These are phyloP conservation scores for Pichia insulana DNA, from an alignment of 805 yeast species.

Conservation along the genomic window DNA sequence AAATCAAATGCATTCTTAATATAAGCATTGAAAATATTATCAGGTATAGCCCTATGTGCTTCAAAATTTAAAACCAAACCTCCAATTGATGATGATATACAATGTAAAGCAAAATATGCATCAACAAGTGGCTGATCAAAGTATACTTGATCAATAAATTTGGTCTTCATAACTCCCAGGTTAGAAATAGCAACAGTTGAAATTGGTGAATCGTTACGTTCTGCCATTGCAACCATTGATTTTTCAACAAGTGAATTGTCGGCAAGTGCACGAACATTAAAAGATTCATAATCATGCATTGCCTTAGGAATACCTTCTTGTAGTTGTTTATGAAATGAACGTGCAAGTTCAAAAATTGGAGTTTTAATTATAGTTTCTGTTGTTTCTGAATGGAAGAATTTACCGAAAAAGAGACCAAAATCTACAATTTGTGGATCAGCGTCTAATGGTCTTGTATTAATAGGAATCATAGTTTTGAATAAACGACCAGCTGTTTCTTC, in stretches of 20 bases:
- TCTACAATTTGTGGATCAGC: neutral
- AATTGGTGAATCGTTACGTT: slow-evolving; percentile 4
- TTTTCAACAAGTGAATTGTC: neutral
- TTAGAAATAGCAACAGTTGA: slow-evolving; percentile 10
- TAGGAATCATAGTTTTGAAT: slow-evolving; percentile 8
- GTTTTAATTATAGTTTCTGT: neutral
- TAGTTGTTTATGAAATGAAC: slow-evolving; percentile 4
- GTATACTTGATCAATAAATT: neutral
- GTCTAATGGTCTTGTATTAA: slow-evolving; percentile 6
- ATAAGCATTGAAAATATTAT: slow-evolving; percentile 1
- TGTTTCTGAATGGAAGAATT: slow-evolving; percentile 1
- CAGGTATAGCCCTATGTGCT: slow-evolving; percentile 7
- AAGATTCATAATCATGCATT: slow-evolving; percentile 2
- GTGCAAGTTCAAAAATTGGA: neutral
- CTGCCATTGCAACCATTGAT: slow-evolving; percentile 1
- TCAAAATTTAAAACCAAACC: slow-evolving; percentile 7
- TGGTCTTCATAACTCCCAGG: slow-evolving; percentile 3
- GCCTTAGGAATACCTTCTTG: neutral
- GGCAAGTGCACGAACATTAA: neutral
- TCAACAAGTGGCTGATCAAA: slow-evolving; percentile 14
- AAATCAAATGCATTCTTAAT: neutral
- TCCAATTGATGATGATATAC: slow-evolving; percentile 1
- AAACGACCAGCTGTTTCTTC: neutral
- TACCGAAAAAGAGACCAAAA: slow-evolving; percentile 10
- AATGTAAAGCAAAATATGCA: slow-evolving; percentile 10